Evolutionary conservation across 352 stramenopile genomes (phyloP).

Genomic region (Pseudoperonospora humuli): DNA sequence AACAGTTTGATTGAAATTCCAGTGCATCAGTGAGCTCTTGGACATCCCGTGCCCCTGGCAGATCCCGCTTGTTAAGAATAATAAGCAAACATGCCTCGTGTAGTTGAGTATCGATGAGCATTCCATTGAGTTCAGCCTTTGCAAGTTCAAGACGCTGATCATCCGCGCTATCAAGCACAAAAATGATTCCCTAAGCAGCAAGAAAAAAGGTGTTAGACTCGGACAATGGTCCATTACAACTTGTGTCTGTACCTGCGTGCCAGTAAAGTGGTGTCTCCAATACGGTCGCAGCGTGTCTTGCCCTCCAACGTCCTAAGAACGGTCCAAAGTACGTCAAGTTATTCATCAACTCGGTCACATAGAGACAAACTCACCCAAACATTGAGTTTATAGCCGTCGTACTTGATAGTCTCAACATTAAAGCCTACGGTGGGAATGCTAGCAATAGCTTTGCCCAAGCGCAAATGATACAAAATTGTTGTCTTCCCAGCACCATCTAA

Average conservation of each 20-base stretch:
- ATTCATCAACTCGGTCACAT: too few species aligned
- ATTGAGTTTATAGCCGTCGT: slow-evolving; percentile 66
- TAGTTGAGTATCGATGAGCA: slow-evolving; percentile 65
- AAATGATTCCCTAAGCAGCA: slow-evolving; percentile 71
- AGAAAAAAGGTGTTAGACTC: background rate
- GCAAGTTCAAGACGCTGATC: slow-evolving; percentile 52
- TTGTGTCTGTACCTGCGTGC: slow-evolving; percentile 63
- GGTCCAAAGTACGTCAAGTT: background rate
- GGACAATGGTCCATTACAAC: background rate
- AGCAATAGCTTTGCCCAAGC: slow-evolving; percentile 64
- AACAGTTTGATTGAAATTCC: slow-evolving; percentile 43
- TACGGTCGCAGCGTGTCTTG: slow-evolving; percentile 75
- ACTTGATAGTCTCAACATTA: slow-evolving; percentile 75
- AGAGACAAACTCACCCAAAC: slow-evolving; percentile 46
- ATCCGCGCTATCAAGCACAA: slow-evolving; percentile 78
- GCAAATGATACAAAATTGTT: slow-evolving; percentile 75
- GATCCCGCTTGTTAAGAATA: slow-evolving; percentile 73
- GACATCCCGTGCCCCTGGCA: slow-evolving; percentile 42
- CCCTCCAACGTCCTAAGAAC: slow-evolving; percentile 65
- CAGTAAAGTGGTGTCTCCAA: slow-evolving; percentile 81
- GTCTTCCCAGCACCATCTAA: slow-evolving; percentile 75
- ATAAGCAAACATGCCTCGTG: slow-evolving; percentile 57
- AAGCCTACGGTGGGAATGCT: slow-evolving; percentile 79
- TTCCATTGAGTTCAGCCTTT: slow-evolving; percentile 59
- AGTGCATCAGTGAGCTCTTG: slow-evolving; percentile 44